phyloP scores from a whole-genome alignment of 345 rosid genomes.

The Brassica rapa region DNA sequence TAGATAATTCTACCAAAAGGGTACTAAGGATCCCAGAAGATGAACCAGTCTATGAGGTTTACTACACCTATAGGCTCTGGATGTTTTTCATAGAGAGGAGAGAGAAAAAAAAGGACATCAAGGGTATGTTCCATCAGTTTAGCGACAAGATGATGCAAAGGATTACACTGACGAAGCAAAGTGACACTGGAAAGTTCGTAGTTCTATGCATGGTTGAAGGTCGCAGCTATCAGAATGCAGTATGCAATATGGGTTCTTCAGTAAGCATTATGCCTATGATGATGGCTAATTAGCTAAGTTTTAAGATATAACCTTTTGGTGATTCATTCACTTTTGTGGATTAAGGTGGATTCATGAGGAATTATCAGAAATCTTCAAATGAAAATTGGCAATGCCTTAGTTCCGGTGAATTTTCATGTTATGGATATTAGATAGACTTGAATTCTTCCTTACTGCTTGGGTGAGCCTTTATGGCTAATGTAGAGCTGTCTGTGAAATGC shows the following conservation, averaged over 20 bases:
- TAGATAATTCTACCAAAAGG: neutral
- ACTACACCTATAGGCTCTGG: neutral
- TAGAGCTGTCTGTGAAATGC: neutral
- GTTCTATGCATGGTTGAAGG: neutral
- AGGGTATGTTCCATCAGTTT: neutral
- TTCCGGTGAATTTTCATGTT: neutral
- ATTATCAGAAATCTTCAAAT: neutral
- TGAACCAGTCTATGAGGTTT: neutral
- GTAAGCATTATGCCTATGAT: neutral
- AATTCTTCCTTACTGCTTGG: too few species aligned
- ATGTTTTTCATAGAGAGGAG: neutral
- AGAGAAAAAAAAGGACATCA: neutral
- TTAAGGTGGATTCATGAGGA: neutral
- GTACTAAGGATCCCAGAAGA: neutral
- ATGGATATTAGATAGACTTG: too few species aligned
- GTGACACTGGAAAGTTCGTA: neutral
- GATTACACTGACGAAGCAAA: neutral
- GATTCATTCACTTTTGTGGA: neutral
- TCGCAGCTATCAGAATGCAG: neutral
- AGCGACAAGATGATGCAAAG: neutral
- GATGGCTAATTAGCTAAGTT: neutral
- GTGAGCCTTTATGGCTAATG: neutral
- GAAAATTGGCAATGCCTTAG: neutral
- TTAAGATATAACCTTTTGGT: neutral
- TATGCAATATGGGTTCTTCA: neutral